These are phyloP conservation scores for Myxozyma melibiosi DNA, from an alignment of 805 yeast genomes.

Conservation along the genomic window DNA sequence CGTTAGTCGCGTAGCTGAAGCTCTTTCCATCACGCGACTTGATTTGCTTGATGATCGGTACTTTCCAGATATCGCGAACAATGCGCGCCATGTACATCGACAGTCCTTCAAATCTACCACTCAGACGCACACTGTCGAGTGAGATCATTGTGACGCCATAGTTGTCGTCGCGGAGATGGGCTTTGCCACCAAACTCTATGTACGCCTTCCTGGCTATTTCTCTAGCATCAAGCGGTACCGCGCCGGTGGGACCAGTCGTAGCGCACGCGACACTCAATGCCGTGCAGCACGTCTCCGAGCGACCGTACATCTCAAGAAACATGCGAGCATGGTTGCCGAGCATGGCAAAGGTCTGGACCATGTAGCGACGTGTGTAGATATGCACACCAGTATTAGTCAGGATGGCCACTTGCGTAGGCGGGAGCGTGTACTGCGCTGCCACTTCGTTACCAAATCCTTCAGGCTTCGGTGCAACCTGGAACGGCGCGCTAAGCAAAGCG, in stretches of 20 bases:
- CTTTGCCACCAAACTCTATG: constrained; percentile 44
- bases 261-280: constrained; percentile 78
- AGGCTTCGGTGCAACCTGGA: constrained; percentile 73
- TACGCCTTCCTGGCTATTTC: constrained; percentile 42
- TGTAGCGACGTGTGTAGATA: constrained; percentile 74
- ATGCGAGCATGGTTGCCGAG: constrained; percentile 66
- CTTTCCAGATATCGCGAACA: constrained; percentile 77
- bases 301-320: constrained; percentile 78
- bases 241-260: constrained; percentile 16
- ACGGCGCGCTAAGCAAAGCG: constrained; percentile 66
- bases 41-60: constrained; percentile 57
- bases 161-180: constrained; percentile 39
- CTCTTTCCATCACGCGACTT: constrained; percentile 9
- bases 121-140: constrained; percentile 61
- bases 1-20: background rate
- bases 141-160: constrained; percentile 25
- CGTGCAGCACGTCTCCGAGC: constrained; percentile 86
- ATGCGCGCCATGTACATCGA: constrained; percentile 76
- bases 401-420: constrained; percentile 70
- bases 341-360: constrained; percentile 73
- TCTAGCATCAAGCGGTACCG: constrained; percentile 43
- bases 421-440: constrained; percentile 79
- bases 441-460: constrained; percentile 82
- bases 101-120: constrained; percentile 90
- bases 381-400: constrained; percentile 78